phyloP scores from a whole-genome alignment of 441 rosid genomes.

The Hypseocharis bilobata region DNA sequence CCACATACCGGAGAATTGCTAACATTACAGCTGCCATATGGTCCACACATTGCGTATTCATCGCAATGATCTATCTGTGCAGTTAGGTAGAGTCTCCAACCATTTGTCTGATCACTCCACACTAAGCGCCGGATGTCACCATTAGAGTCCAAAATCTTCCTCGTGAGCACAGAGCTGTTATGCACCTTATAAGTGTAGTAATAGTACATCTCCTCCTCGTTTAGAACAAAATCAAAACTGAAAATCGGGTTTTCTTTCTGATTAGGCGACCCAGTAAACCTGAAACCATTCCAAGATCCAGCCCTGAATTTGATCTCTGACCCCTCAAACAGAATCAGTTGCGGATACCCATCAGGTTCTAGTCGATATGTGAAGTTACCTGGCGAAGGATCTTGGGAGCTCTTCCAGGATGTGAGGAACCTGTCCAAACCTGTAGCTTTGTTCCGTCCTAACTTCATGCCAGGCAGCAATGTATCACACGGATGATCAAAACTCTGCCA shows the following conservation, averaged over 20 bases:
- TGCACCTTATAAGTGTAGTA: constrained; percentile 9
- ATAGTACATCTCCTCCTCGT: constrained; percentile 13
- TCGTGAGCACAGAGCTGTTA: not conserved
- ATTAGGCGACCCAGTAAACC: not conserved
- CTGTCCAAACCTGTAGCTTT: not conserved
- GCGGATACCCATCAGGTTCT: constrained; percentile 18
- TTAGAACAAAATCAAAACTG: not conserved
- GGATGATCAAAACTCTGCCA: constrained; percentile 2
- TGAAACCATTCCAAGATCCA: constrained; percentile 22
- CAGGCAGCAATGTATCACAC: not conserved
- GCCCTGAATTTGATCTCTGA: not conserved
- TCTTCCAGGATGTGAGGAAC: not conserved
- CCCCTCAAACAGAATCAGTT: constrained; percentile 4
- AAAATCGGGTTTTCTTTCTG: not conserved
- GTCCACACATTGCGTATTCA: constrained; percentile 23
- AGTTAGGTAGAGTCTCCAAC: not conserved
- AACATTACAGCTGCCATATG: constrained; percentile 15
- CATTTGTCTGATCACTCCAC: not conserved
- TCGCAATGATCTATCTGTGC: constrained; percentile 16
- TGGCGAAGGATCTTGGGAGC: not conserved
- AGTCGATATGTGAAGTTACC: constrained; percentile 9
- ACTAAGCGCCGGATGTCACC: not conserved
- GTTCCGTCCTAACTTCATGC: not conserved
- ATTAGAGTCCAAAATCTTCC: not conserved
- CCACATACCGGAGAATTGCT: constrained; percentile 49